Percentiles rank a stretch among this genome's conserved stretches.
These are phyloP conservation scores for Fusarium solani-melongenae DNA, from an alignment of 2,329 filamentous ascomycete species.

Conservation along the genomic window DNA sequence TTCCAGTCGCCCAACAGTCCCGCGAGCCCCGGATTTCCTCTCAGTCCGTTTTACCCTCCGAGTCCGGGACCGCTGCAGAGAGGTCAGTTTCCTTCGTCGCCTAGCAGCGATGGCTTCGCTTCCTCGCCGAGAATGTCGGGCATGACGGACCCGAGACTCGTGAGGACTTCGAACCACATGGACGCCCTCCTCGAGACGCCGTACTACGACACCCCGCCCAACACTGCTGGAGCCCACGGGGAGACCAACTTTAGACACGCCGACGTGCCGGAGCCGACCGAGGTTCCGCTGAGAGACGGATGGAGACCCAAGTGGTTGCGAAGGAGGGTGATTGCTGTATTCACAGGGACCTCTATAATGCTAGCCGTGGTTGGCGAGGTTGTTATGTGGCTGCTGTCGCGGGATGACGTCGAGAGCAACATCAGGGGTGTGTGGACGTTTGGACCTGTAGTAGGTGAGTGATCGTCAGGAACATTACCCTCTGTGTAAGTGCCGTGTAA, in stretches of 20 bases:
- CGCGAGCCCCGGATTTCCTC: conserved; percentile 33
- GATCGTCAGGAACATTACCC: conserved; percentile 17
- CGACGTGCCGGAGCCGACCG: conserved; percentile 30
- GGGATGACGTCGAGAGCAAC: conserved; percentile 23
- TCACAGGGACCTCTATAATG: conserved; percentile 30
- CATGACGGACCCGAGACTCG: conserved; percentile 18
- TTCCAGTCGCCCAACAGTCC: conserved; percentile 26
- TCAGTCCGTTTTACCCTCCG: conserved; percentile 32
- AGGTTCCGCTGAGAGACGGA: conserved; percentile 35
- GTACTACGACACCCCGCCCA: conserved; percentile 40
- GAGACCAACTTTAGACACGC: conserved; percentile 13
- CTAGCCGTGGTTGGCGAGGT: conserved; percentile 40
- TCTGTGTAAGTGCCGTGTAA: not conserved
- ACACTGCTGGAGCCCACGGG: conserved; percentile 21
- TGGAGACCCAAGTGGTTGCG: conserved; percentile 44
- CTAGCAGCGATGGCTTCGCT: conserved; percentile 34
- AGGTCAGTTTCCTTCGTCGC: conserved; percentile 29
- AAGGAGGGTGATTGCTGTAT: conserved; percentile 32
- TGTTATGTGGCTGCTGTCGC: conserved; percentile 39
- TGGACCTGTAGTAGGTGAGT: conserved; percentile 44
- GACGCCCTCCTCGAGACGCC: conserved; percentile 38
- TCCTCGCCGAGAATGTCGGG: conserved; percentile 8
- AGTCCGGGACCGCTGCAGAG: conserved; percentile 25
- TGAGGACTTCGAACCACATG: conserved; percentile 23
- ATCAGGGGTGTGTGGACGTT: conserved; percentile 44